Evolutionary conservation across 2,329 filamentous ascomycete genomes (phyloP).

Genomic region (Exophiala aquamarina): DNA sequence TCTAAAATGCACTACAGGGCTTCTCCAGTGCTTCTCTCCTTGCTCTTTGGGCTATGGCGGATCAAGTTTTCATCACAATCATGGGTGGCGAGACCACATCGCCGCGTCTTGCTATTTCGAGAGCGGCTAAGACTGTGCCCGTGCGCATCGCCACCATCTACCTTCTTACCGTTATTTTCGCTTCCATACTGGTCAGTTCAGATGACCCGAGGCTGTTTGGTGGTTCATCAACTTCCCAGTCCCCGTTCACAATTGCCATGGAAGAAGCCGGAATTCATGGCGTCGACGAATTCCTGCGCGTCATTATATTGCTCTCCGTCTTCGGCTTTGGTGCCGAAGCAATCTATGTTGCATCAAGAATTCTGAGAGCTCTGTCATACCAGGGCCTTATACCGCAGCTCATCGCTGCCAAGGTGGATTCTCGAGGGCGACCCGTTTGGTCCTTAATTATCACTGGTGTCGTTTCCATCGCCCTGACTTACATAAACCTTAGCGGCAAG

Average conservation of each 20-base stretch:
- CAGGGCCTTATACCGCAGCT: conserved; percentile 30
- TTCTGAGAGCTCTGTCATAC: conserved; percentile 33
- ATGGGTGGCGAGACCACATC: conserved; percentile 37
- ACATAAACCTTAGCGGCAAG: conserved; percentile 33
- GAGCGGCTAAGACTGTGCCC: conserved; percentile 34
- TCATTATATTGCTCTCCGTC: conserved; percentile 34
- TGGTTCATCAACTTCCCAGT: conserved; percentile 31
- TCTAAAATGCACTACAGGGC: conserved; percentile 23
- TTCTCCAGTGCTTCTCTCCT: conserved; percentile 34
- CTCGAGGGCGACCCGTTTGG: conserved; percentile 32
- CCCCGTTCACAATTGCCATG: conserved; percentile 36
- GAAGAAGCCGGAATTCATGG: conserved; percentile 31
- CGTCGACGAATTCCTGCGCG: conserved; percentile 34
- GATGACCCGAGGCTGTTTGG: conserved; percentile 30
- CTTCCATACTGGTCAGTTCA: conserved; percentile 29
- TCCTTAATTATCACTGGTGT: conserved; percentile 32
- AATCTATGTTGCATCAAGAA: conserved; percentile 36
- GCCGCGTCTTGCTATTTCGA: conserved; percentile 37
- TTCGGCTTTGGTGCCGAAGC: conserved; percentile 34
- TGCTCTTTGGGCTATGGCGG: conserved; percentile 32
- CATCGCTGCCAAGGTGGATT: conserved; percentile 32
- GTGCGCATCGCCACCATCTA: conserved; percentile 35
- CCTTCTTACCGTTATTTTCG: conserved; percentile 32
- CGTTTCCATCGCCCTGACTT: conserved; percentile 30
- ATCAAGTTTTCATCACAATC: conserved; percentile 37